Percentiles rank a stretch among this genome's conserved stretches.
phyloP scores from a whole-genome alignment of 2,329 filamentous ascomycete genomes.

The Decorospora gaudefroyi region DNA sequence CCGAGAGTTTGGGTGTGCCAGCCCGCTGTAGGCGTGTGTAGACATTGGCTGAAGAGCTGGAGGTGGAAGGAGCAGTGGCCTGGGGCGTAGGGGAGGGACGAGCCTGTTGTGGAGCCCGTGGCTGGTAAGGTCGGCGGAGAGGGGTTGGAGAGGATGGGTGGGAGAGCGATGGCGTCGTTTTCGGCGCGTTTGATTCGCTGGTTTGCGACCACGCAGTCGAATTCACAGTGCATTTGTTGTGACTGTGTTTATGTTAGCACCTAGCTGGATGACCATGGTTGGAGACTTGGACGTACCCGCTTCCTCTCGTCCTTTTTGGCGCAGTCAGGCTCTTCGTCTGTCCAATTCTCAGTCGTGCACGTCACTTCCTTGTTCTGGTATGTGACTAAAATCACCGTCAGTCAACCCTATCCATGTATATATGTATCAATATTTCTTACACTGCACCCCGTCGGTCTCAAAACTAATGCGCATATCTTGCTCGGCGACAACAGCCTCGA shows the following conservation, averaged over 20 bases:
- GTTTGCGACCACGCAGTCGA: background rate
- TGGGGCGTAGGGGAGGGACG: background rate
- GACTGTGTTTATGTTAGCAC: no score
- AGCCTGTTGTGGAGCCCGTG: no score
- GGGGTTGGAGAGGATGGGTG: background rate
- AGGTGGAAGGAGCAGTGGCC: conserved; percentile 5
- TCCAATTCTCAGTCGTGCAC: no score
- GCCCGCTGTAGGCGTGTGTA: conserved; percentile 5
- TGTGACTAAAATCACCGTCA: no score
- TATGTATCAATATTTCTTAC: background rate
- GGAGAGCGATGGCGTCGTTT: background rate
- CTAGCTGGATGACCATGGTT: no score
- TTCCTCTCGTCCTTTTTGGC: no score
- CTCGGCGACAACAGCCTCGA: background rate
- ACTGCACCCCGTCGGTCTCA: background rate
- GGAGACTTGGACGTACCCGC: no score
- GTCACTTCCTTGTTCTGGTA: no score
- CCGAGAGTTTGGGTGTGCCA: conserved; percentile 8
- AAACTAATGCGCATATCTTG: background rate
- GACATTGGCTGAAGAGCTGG: conserved; percentile 9
- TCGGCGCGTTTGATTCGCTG: no score
- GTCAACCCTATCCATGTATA: no score
- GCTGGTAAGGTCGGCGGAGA: background rate
- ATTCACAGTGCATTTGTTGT: no score
- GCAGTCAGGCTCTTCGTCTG: no score